Evolutionary conservation across 75 land plant species (phyloP).

Genomic region (Gnetum montanum): DNA sequence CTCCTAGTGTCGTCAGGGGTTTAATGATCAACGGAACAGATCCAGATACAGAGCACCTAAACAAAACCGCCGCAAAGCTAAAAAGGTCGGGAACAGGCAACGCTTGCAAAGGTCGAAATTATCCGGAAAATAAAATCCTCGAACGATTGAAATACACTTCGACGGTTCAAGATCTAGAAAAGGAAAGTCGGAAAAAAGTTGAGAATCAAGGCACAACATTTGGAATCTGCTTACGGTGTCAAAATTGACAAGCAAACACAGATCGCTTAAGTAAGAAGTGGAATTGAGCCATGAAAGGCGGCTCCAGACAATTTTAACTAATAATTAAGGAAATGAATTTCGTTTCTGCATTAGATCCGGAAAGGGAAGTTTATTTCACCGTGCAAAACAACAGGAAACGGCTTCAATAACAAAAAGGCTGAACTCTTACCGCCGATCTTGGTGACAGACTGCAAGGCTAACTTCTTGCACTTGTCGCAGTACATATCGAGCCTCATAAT

Average conservation of each 20-base stretch:
- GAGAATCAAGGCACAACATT: neutral
- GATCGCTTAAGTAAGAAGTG: too few species aligned
- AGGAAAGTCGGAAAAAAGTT: neutral
- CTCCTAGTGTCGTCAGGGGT: too few species aligned
- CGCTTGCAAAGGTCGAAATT: too few species aligned
- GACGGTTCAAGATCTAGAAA: neutral
- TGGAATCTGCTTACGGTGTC: too few species aligned
- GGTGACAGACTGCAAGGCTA: slow-evolving; percentile 7
- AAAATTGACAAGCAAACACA: too few species aligned
- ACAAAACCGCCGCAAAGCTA: too few species aligned
- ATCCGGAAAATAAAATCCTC: neutral
- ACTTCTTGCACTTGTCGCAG: slow-evolving; percentile 3
- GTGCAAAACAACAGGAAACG: neutral
- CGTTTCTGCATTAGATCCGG: neutral
- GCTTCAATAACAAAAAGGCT: neutral
- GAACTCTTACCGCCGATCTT: neutral
- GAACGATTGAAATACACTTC: neutral
- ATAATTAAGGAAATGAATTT: neutral
- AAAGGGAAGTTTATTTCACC: neutral
- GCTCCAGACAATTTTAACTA: too few species aligned
- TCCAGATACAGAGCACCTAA: too few species aligned
- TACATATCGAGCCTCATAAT: neutral
- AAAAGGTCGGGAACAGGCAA: too few species aligned
- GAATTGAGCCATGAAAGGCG: too few species aligned
- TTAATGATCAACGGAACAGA: too few species aligned